Evolutionary conservation across 2,329 filamentous ascomycete species (phyloP).

Genomic region (Fusarium sp.): DNA sequence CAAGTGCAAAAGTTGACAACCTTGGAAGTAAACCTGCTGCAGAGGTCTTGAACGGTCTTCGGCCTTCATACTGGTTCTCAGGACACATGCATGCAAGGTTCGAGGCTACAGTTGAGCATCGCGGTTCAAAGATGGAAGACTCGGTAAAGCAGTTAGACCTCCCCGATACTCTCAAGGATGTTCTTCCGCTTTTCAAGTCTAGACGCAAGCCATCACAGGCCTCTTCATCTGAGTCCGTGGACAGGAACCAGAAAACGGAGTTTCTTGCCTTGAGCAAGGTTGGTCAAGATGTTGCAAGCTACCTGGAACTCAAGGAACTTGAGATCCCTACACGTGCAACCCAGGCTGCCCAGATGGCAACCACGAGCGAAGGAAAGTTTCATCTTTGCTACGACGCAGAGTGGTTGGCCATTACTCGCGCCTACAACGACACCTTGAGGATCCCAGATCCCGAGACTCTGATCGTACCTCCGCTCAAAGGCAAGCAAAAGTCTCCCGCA

Average conservation of each 20-base stretch:
- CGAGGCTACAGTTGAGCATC: conserved; percentile 70
- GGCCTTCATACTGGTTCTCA: conserved; percentile 89
- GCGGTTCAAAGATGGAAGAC: conserved; percentile 46
- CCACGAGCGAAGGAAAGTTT: background rate
- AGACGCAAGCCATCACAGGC: background rate
- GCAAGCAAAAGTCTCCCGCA: conserved; percentile 54
- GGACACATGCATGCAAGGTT: conserved; percentile 93
- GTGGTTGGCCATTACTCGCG: conserved; percentile 92
- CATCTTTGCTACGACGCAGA: conserved; percentile 82
- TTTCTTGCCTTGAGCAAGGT: conserved; percentile 95
- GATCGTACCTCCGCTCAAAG: conserved; percentile 74
- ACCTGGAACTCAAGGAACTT: conserved; percentile 70
- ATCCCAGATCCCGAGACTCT: conserved; percentile 73
- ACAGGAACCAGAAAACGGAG: conserved; percentile 78
- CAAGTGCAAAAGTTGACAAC: conserved; percentile 78
- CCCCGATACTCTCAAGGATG: background rate
- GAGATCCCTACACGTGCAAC: conserved; percentile 42
- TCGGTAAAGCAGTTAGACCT: background rate
- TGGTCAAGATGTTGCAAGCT: conserved; percentile 82
- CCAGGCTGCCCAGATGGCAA: conserved; percentile 45
- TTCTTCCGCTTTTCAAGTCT: conserved; percentile 9
- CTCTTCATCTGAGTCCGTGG: conserved; percentile 42
- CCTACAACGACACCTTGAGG: conserved; percentile 73
- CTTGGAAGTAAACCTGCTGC: conserved; percentile 85
- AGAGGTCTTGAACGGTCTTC: conserved; percentile 80